Base-by-base conservation (phyloP, 1,284 basidiomycete genomes). In the Malassezia vespertilionis region DNA sequence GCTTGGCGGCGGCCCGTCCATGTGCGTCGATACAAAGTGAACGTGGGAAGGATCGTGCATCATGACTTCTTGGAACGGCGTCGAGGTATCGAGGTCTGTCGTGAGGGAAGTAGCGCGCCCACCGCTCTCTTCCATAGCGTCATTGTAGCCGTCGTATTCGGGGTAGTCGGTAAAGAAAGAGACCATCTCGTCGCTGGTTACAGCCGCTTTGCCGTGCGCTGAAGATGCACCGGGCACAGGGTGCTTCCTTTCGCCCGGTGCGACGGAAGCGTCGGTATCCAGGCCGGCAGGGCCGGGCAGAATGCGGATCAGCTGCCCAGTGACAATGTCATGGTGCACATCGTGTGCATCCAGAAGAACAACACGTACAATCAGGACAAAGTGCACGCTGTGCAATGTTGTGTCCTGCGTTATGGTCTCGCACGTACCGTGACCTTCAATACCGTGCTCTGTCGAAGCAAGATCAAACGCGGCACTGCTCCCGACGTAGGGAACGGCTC, bases 371-470 rank as follows among this genome's bases (percentile, higher is more conserved):
- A 55, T 45, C 17, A 70, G 58, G 15, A 60, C 54, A 32, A 70
- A 70, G 33, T 44, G 53, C 31, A 70, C 60, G n/a, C 52, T 53
- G 45, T 68, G 66, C 42, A 69, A 49, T 4, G 60, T 36, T 0
- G 67, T 70, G 39, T 65, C 59, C 37, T 70, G 67, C 20, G 54
- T 61, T 45, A 70, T 59, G 30, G 61, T 61, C 46, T 67, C 63
- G 47, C 67, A 70, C 9, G 60, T 55, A 10, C 62, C 60, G 11
- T 62, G 63, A 12, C 61, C 66, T 12, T 58, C 63, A 1, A 57
- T 41, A 1, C 52, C 57, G 15, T 66, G 61, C 2, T 61, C 60
- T 52, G 67, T 64, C 45, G 65, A 56, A 22, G 50, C 42, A 1
- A 53, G 44, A 20, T 58, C 57, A 36, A 69, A 68, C 7, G 63